Conservation (phyloP, 805 yeast species). For the Ogataea trehaloabstinens region DNA sequence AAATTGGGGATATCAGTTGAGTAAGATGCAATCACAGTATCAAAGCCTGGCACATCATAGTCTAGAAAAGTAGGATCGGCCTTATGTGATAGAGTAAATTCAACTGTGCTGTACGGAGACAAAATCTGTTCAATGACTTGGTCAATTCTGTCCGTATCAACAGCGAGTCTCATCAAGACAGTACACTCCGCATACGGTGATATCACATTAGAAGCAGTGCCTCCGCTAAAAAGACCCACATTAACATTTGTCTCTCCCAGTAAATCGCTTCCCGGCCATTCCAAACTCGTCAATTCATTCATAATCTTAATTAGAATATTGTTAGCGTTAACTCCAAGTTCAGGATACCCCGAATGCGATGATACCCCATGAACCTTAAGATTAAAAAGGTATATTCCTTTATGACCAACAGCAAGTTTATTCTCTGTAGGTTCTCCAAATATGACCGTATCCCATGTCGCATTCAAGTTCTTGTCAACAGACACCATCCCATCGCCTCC, state of each 20-base stretch:
- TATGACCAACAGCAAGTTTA: constrained; percentile 68
- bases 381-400: constrained; percentile 49
- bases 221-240: constrained; percentile 56
- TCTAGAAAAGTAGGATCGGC: constrained; percentile 49
- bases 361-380: constrained; percentile 53
- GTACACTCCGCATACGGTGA: constrained; percentile 56
- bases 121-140: constrained; percentile 35
- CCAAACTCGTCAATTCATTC: constrained; percentile 39
- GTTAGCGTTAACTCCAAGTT: constrained; percentile 62
- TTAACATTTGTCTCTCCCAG: constrained; percentile 64
- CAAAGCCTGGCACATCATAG: constrained; percentile 64
- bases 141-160: constrained; percentile 38
- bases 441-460: constrained; percentile 56
- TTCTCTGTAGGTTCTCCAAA: constrained; percentile 78
- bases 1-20: constrained; percentile 48
- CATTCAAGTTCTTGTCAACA: constrained; percentile 40
- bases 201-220: constrained; percentile 65
- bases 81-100: constrained; percentile 10
- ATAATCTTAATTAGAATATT: constrained; percentile 52
- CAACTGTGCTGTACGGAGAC: constrained; percentile 22
- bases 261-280: constrained; percentile 49
- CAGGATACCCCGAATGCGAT: constrained; percentile 69
- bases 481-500: constrained; percentile 60
- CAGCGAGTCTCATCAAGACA: constrained; percentile 54
- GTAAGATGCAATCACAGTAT: constrained; percentile 35